Evolutionary conservation across 441 rosid genomes (phyloP).

Genomic region (Erodium chrysanthum): DNA sequence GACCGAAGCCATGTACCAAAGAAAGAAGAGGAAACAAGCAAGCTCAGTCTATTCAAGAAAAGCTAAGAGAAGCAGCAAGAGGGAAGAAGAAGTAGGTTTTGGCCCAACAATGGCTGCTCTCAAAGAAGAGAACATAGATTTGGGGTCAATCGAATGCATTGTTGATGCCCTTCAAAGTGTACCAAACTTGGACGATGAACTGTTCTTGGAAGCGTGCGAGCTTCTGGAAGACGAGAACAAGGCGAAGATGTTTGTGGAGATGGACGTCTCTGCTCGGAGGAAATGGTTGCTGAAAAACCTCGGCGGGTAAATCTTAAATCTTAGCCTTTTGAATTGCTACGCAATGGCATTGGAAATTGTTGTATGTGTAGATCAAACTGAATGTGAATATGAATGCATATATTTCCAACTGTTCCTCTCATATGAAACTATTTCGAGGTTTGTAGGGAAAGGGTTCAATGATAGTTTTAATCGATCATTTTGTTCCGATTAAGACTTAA

Average conservation of each 20-base stretch:
- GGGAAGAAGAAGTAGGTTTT: not conserved
- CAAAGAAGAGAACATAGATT: slow-evolving; percentile 14
- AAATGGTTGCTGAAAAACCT: slow-evolving; percentile 40
- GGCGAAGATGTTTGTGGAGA: slow-evolving; percentile 32
- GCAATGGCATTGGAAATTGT: not conserved
- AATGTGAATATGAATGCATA: not conserved
- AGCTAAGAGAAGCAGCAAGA: slow-evolving; percentile 21
- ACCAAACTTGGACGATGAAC: slow-evolving; percentile 41
- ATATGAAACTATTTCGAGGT: too few species aligned
- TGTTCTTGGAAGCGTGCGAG: slow-evolving; percentile 42
- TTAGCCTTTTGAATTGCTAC: not conserved
- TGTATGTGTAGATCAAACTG: not conserved
- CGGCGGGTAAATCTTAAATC: slow-evolving; percentile 10
- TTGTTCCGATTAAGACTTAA: too few species aligned
- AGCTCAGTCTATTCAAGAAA: slow-evolving; percentile 21
- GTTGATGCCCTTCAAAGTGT: slow-evolving; percentile 44
- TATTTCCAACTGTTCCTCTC: not conserved
- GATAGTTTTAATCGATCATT: too few species aligned
- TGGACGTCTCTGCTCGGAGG: slow-evolving; percentile 33
- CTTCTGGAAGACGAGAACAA: slow-evolving; percentile 39
- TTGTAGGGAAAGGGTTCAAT: too few species aligned
- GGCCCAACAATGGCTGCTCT: not conserved
- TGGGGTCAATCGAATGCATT: slow-evolving; percentile 30
- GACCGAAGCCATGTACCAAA: slow-evolving; percentile 17
- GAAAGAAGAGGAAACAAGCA: slow-evolving; percentile 26